Conservation (phyloP, 169 alveolate genomes). For the Eimeria maxima region DNA sequence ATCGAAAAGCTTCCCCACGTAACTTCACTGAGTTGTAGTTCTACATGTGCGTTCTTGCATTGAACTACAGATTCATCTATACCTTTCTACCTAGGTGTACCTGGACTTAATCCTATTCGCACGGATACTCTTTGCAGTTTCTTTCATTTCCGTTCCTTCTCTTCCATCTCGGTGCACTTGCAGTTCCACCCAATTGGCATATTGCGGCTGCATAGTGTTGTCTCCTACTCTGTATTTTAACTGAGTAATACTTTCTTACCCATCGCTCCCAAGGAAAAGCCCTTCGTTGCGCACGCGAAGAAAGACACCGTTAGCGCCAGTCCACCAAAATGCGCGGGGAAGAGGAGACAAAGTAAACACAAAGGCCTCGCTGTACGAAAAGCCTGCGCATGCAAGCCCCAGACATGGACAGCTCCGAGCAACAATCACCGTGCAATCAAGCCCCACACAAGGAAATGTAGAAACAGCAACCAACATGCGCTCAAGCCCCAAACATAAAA, state of each 20-base stretch:
- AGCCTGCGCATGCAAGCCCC: slow-evolving; percentile 10
- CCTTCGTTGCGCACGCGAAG: slow-evolving; percentile 38
- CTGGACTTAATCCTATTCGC: neutral
- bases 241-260: neutral
- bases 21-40: neutral
- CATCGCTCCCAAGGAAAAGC: slow-evolving; percentile 56
- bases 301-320: slow-evolving; percentile 56
- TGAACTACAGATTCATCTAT: neutral
- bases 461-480: neutral
- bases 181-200: neutral
- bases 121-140: neutral
- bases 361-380: slow-evolving; percentile 61
- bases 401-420: neutral
- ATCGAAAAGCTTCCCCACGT: neutral
- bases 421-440: neutral
- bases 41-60: neutral
- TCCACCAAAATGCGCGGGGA: slow-evolving; percentile 77
- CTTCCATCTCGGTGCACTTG: neutral
- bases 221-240: neutral
- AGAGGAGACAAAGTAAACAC: slow-evolving; percentile 55
- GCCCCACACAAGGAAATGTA: neutral
- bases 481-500: neutral
- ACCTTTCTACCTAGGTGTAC: neutral
- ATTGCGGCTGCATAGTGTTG: neutral
- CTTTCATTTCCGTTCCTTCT: neutral